These are phyloP conservation scores for Nemania bipapillata DNA, from an alignment of 2,329 filamentous ascomycete genomes.

Conservation along the genomic window DNA sequence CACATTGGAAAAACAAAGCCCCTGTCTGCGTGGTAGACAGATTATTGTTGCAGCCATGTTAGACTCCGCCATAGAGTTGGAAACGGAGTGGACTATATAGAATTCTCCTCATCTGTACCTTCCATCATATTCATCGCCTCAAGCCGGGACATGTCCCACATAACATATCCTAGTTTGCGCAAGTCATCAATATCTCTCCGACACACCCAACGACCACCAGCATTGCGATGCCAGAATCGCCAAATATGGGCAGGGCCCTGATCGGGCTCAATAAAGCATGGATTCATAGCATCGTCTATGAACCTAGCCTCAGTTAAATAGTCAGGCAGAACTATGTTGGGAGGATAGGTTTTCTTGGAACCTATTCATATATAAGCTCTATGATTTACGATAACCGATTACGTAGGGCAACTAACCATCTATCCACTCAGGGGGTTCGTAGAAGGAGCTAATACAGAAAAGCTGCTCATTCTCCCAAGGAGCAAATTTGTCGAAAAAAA, in stretches of 20 bases:
- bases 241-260: not conserved
- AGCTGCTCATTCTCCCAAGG: not conserved
- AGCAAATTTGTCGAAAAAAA: not conserved
- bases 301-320: not conserved
- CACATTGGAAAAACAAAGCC: not conserved
- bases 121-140: slow-evolving; percentile 30
- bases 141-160: slow-evolving; percentile 42
- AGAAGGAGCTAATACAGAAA: not conserved
- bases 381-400: too few species aligned
- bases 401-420: not conserved
- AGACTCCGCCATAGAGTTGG: too few species aligned
- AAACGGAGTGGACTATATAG: too few species aligned
- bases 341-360: too few species aligned
- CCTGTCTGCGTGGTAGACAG: too few species aligned
- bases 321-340: too few species aligned
- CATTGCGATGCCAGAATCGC: not conserved
- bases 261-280: too few species aligned
- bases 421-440: too few species aligned
- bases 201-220: slow-evolving; percentile 27
- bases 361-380: too few species aligned
- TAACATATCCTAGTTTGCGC: slow-evolving; percentile 40
- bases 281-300: not conserved
- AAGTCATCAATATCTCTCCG: slow-evolving; percentile 4
- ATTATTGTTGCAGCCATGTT: not conserved
- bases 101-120: too few species aligned